phyloP scores from a whole-genome alignment of 2,329 filamentous ascomycete species.

The Triangularia verruculosa region DNA sequence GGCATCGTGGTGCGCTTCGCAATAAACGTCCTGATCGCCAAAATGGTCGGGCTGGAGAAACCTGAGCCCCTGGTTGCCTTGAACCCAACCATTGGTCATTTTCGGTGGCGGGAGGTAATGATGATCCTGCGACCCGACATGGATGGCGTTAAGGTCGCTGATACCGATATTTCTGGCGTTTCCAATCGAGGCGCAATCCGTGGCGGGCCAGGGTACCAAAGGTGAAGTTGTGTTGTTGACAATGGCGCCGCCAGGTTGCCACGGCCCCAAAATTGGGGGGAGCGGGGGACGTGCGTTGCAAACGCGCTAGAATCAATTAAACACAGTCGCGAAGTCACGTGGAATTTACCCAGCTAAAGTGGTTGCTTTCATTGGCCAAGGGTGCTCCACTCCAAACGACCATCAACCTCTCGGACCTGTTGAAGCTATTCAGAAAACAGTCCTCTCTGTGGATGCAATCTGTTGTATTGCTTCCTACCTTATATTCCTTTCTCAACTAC shows the following conservation, averaged over 20 bases:
- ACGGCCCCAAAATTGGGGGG: background rate
- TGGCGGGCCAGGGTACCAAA: background rate
- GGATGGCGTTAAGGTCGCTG: background rate
- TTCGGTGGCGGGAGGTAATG: background rate
- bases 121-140: background rate
- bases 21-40: constrained; percentile 43
- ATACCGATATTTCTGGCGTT: background rate
- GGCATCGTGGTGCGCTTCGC: constrained; percentile 37
- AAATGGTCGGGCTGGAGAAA: constrained; percentile 12
- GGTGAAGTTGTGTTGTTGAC: background rate
- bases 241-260: background rate
- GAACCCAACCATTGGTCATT: background rate
- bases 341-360: background rate
- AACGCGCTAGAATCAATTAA: background rate
- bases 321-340: background rate
- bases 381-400: background rate
- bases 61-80: background rate
- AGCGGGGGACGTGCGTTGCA: background rate
- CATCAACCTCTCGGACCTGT: background rate
- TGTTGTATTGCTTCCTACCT: too few relatives aligned
- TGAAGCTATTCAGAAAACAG: too few relatives aligned
- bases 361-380: background rate
- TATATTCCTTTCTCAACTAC: too few relatives aligned
- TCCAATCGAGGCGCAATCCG: background rate
- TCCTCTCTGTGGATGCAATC: too few relatives aligned